phyloP scores from a whole-genome alignment of 2,329 filamentous ascomycete species.

The Stemphylium vesicarium region DNA sequence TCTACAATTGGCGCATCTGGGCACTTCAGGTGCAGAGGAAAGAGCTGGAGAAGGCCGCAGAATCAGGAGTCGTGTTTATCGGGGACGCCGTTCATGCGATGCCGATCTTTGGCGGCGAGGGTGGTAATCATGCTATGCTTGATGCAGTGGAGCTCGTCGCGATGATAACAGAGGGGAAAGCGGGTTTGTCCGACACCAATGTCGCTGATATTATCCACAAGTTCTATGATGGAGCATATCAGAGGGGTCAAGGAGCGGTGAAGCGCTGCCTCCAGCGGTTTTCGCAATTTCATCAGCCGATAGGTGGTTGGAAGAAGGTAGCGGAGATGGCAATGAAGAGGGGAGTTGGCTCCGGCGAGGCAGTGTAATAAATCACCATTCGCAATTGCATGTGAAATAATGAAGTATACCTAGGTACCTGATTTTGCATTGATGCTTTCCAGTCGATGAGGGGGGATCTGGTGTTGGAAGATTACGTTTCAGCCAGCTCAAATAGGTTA shows the following conservation, averaged over 20 bases:
- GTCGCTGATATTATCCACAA: background rate
- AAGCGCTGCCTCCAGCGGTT: background rate
- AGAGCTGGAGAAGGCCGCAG: background rate
- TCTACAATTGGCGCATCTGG: conserved; percentile 2
- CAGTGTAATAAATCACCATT: background rate
- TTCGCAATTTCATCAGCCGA: background rate
- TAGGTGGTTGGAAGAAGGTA: background rate
- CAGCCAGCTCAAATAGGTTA: background rate
- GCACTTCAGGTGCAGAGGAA: background rate
- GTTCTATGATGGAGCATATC: background rate
- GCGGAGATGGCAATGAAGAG: background rate
- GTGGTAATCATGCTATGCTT: conserved; percentile 1
- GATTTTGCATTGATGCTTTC: background rate
- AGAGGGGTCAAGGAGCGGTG: background rate
- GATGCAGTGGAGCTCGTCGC: background rate
- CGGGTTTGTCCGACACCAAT: background rate
- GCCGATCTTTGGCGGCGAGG: conserved; percentile 1
- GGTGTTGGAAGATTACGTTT: background rate
- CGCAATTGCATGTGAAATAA: background rate
- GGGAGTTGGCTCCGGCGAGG: background rate
- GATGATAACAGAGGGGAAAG: background rate
- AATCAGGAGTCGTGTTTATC: background rate
- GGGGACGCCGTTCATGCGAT: background rate
- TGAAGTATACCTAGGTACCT: too few relatives aligned
- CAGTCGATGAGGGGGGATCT: background rate